Base-by-base conservation (phyloP, 2,329 filamentous ascomycete genomes). In the Colletotrichum tamarilloi region DNA sequence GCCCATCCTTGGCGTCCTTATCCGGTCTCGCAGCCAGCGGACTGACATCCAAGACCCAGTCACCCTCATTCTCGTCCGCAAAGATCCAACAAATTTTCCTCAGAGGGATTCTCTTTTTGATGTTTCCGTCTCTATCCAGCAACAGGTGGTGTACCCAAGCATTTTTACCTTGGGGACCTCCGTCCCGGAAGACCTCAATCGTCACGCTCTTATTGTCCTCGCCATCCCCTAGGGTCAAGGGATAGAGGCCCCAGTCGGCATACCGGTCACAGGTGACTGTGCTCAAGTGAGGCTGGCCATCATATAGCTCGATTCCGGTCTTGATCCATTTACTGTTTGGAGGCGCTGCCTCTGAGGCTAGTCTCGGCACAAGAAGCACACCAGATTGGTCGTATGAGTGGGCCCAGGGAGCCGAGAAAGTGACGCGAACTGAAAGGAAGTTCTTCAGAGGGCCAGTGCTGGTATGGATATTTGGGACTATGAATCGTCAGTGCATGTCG, bases 21-120 rank as follows among this genome's bases (percentile, higher is more conserved):
- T 76, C 87, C 4, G 93, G 93, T 76, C 91, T 87, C 12, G 92
- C 92, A 8, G 91, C 92, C 82, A 93, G 91, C 1, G 91, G 89
- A 2, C 89, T 89, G 28, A 95, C 86, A 81, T 92, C 90, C 19
- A 92, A 79, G 73, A 91, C 87, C 85, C 89, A 90, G 22, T 84
- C 84, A 4, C 79, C 80, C 42, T 60, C 64, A 3, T 80, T 79
- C 72, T 88, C 85, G 3, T 90, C 87, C 60, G 90, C 90, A 77
- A 91, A 91, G 67, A 93, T 88, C 88, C 92, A 95, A 73, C 90
- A 92, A 49, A 95, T 88, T 85, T 96, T 93, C 72, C 94, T 86
- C 80, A 95, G 81, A 8, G 93, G 90, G 42, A 86, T 81, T 80
- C 87, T 90, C 76, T 87, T 82, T 38, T 35, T 53, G 4, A 60